phyloP scores from a whole-genome alignment of 2,329 filamentous ascomycete genomes.

The Orbilia quercus region DNA sequence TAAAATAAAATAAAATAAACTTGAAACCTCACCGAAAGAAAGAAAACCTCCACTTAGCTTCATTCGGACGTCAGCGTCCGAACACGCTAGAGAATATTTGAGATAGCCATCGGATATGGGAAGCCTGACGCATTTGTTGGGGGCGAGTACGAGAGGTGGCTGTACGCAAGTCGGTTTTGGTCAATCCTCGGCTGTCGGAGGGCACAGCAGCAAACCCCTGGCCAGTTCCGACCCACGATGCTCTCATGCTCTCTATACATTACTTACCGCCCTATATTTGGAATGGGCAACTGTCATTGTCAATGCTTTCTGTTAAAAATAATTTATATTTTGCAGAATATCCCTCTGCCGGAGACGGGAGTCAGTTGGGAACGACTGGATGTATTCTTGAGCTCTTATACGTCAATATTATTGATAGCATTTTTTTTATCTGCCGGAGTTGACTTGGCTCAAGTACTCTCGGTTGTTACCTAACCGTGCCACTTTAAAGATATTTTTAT shows the following conservation, averaged over 20 bases:
- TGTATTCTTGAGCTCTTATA: conserved; percentile 15
- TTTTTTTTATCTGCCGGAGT: conserved; percentile 7
- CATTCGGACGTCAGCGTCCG: neutral
- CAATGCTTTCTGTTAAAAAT: too few species aligned
- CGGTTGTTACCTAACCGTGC: neutral
- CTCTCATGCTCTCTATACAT: conserved; percentile 1
- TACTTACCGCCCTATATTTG: conserved; percentile 53
- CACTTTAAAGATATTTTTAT: conserved; percentile 7
- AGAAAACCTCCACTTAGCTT: neutral
- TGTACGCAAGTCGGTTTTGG: conserved; percentile 33
- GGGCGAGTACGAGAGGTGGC: conserved; percentile 5
- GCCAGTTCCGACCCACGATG: conserved; percentile 50
- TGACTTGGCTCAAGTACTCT: too few species aligned
- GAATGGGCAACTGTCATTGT: conserved; percentile 33
- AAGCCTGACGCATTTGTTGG: neutral
- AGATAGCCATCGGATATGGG: conserved; percentile 7
- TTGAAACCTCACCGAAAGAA: conserved; percentile 2
- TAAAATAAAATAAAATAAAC: too few species aligned
- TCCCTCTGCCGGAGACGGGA: too few species aligned
- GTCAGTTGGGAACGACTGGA: conserved; percentile 18
- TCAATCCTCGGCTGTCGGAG: conserved; percentile 40
- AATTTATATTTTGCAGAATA: too few species aligned
- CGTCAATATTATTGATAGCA: too few species aligned
- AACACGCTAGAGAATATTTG: conserved; percentile 33
- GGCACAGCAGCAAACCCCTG: conserved; percentile 49